Evolutionary conservation across 208 protist genomes (phyloP).

Genomic region (Zelonia costaricensis): DNA sequence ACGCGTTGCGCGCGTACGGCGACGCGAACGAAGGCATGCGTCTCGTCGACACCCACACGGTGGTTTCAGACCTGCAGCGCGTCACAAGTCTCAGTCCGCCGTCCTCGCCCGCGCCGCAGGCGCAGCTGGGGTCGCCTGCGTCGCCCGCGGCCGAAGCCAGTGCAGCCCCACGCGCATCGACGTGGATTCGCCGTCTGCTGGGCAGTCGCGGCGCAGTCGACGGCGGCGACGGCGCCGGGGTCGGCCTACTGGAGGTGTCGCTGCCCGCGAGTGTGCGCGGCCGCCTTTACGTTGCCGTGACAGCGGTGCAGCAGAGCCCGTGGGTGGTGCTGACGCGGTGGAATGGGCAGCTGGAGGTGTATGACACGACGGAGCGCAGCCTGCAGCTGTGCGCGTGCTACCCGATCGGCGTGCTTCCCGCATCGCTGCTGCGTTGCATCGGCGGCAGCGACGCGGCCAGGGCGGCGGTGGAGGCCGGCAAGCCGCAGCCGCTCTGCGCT

Average conservation of each 20-base stretch:
- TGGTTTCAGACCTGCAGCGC: slow-evolving; percentile 19
- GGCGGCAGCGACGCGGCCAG: neutral
- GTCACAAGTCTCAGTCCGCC: neutral
- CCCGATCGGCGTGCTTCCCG: slow-evolving; percentile 44
- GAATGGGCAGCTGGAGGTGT: slow-evolving; percentile 70
- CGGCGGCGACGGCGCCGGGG: neutral
- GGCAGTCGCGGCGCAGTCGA: neutral
- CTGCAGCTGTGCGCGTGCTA: slow-evolving; percentile 26
- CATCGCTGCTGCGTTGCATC: slow-evolving; percentile 15
- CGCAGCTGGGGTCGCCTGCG: neutral
- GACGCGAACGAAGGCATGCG: slow-evolving; percentile 24
- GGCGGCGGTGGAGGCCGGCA: neutral
- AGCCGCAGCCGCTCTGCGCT: neutral
- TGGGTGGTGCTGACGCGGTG: slow-evolving; percentile 63
- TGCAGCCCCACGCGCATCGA: neutral
- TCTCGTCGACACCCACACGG: slow-evolving; percentile 25
- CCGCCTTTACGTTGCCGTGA: slow-evolving; percentile 54
- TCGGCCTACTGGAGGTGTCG: neutral
- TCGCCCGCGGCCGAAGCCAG: neutral
- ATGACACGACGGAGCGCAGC: slow-evolving; percentile 21
- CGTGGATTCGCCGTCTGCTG: slow-evolving; percentile 24
- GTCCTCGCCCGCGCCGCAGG: neutral
- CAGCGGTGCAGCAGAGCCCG: slow-evolving; percentile 58
- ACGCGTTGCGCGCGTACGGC: slow-evolving; percentile 18
- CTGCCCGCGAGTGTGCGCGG: slow-evolving; percentile 7